Base-by-base conservation (phyloP, 192 early-diverging fungal species). In the Haplosporangium gracile region DNA sequence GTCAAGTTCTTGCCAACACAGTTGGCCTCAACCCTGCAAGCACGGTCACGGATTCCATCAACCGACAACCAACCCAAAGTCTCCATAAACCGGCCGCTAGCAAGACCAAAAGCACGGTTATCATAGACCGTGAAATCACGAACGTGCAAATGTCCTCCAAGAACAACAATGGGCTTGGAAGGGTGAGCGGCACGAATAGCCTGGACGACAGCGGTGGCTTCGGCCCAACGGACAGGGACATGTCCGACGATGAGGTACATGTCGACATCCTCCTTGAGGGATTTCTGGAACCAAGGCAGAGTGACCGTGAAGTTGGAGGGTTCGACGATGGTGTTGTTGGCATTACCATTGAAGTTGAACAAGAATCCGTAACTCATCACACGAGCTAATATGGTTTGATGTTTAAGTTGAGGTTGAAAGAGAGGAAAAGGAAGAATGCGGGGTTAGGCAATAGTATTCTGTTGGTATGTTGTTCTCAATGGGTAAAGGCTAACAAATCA, bases 61-160 rank as follows among this genome's bases (percentile, higher is more conserved):
- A 92, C 81, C 38, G 92, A 93, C 79, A 93, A 63, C 80, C 87
- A 91, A 34, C 90, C 92, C 53, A 93, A 43, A n/a, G 92, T 92
- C 68, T 93, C 92, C 85, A 93, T 81, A 83, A 90, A 93, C 16
- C 91, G 87, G 72, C 92, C 92, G 80, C 88, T 77, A 38, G 89
- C 71, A 29, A 93, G 68, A 38, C 85, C 92, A 65, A 76, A 88
- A 26, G 88, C 90, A 69, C 89, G 88, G 40, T 63, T 20, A 78
- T 90, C 92, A 43, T 87, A 90, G 68, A 68, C 63, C n/a, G 42
- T 81, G 83, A 90, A 91, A 63, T 93, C 92, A 77, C 92, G 91
- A 9, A 91, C 71, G 72, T 93, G 92, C 83, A 88, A 86, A 73
- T 92, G 90, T 18, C 92, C 92, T 45, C 92, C 91, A 49, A 93